Evolutionary conservation across 2,329 filamentous ascomycete genomes (phyloP).

Genomic region (Diaporthe sp.): DNA sequence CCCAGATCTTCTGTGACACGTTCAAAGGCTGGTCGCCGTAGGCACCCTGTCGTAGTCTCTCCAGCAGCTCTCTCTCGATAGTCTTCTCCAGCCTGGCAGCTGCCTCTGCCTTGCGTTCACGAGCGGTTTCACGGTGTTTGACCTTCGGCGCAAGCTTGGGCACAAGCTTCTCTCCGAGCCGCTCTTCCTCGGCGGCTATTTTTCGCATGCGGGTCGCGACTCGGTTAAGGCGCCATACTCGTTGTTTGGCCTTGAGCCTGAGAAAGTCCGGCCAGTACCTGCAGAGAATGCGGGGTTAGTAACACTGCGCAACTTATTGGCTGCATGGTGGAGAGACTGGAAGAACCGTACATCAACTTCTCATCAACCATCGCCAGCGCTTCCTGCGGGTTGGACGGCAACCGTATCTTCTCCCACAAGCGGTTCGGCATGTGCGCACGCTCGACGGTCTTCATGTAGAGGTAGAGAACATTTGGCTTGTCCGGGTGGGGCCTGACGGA

Average conservation of each 20-base stretch:
- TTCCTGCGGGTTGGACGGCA: conserved; percentile 90
- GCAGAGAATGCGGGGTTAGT: background rate
- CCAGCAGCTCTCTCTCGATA: conserved; percentile 94
- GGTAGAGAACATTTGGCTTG: conserved; percentile 69
- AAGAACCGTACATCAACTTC: conserved; percentile 75
- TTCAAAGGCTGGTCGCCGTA: conserved; percentile 96
- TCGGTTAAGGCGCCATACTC: conserved; percentile 90
- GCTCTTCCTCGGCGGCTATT: conserved; percentile 88
- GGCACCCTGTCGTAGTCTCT: conserved; percentile 88
- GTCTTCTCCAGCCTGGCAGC: conserved; percentile 95
- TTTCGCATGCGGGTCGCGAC: conserved; percentile 84
- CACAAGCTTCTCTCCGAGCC: conserved; percentile 88
- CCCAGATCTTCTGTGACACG: conserved; percentile 95
- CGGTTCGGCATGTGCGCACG: conserved; percentile 88
- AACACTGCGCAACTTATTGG: background rate
- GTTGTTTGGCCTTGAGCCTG: conserved; percentile 95
- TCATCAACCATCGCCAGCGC: conserved; percentile 90
- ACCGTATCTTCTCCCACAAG: conserved; percentile 92
- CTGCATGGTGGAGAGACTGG: background rate
- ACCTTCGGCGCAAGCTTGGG: conserved; percentile 94
- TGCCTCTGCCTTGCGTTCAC: conserved; percentile 76
- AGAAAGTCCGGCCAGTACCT: conserved; percentile 85
- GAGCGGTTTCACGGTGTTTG: conserved; percentile 76
- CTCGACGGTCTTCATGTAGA: conserved; percentile 97
- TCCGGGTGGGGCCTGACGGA: conserved; percentile 84